Evolutionary conservation across 2,329 filamentous ascomycete genomes (phyloP).

Genomic region (Macroventuria anomochaeta): DNA sequence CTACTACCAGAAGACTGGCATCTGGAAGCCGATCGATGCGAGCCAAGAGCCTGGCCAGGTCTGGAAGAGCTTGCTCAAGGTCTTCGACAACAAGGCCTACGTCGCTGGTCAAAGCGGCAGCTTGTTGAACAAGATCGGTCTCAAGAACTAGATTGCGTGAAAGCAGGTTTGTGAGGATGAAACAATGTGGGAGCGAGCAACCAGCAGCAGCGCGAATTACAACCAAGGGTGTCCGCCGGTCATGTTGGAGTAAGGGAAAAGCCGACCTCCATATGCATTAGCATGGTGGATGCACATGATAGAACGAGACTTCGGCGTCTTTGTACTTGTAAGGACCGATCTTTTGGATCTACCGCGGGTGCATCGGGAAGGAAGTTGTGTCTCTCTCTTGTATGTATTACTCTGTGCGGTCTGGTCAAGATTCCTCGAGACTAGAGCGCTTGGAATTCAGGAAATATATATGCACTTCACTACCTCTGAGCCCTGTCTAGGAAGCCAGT

Average conservation of each 20-base stretch:
- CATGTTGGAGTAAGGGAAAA: slow-evolving; percentile 15
- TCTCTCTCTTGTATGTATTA: slow-evolving; percentile 22
- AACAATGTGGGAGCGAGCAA: neutral
- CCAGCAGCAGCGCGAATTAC: neutral
- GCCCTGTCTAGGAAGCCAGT: neutral
- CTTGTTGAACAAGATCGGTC: slow-evolving; percentile 62
- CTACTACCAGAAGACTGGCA: slow-evolving; percentile 97
- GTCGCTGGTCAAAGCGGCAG: slow-evolving; percentile 49
- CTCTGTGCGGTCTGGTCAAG: slow-evolving; percentile 13
- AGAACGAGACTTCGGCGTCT: slow-evolving; percentile 11
- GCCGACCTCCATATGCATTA: slow-evolving; percentile 21
- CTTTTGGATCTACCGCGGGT: slow-evolving; percentile 14
- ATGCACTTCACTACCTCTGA: neutral
- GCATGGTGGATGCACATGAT: slow-evolving; percentile 26
- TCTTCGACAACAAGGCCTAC: slow-evolving; percentile 70
- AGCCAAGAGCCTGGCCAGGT: slow-evolving; percentile 95
- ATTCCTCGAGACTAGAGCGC: slow-evolving; percentile 5
- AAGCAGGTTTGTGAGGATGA: neutral
- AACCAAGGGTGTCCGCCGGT: neutral
- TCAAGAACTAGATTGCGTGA: slow-evolving; percentile 54
- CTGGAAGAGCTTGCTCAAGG: slow-evolving; percentile 88
- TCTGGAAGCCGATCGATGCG: slow-evolving; percentile 95
- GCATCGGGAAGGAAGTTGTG: slow-evolving; percentile 16
- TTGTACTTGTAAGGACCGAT: slow-evolving; percentile 39
- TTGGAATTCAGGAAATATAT: slow-evolving; percentile 17